Evolutionary conservation across 1,284 basidiomycete genomes (phyloP).

Genomic region (Sanghuangporus sanghuang): DNA sequence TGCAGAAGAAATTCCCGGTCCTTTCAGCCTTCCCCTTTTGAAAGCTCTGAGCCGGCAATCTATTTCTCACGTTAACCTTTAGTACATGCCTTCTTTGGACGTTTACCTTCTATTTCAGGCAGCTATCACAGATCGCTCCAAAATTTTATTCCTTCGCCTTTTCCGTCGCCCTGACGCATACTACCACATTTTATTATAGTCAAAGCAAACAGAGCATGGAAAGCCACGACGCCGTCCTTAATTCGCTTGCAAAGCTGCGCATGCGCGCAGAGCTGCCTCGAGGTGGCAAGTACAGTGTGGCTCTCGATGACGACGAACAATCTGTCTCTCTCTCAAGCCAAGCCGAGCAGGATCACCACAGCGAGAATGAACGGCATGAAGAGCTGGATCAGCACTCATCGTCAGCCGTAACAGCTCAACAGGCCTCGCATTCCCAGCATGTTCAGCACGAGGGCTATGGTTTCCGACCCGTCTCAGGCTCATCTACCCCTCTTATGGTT

Average conservation of each 20-base stretch:
- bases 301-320: background rate
- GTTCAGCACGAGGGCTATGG: slow-evolving; percentile 67
- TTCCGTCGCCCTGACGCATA: background rate
- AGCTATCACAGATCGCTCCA: background rate
- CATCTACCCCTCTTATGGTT: slow-evolving; percentile 49
- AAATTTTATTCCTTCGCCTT: background rate
- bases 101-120: background rate
- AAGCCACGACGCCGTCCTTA: slow-evolving; percentile 12
- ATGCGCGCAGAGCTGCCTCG: slow-evolving; percentile 12
- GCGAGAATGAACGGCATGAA: background rate
- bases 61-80: background rate
- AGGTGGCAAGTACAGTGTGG: slow-evolving; percentile 4
- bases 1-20: background rate
- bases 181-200: background rate
- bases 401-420: background rate
- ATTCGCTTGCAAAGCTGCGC: slow-evolving; percentile 16
- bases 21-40: slow-evolving; percentile 2
- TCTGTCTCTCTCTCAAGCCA: background rate
- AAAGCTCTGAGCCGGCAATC: background rate
- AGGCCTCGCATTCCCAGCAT: slow-evolving; percentile 10
- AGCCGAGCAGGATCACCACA: background rate
- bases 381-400: slow-evolving; percentile 5
- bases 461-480: slow-evolving; percentile 65
- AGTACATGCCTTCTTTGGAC: background rate
- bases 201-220: background rate